Percentiles rank a stretch among this genome's conserved stretches.
Conservation (phyloP, 75 land plant species). For the Picea glauca region DNA sequence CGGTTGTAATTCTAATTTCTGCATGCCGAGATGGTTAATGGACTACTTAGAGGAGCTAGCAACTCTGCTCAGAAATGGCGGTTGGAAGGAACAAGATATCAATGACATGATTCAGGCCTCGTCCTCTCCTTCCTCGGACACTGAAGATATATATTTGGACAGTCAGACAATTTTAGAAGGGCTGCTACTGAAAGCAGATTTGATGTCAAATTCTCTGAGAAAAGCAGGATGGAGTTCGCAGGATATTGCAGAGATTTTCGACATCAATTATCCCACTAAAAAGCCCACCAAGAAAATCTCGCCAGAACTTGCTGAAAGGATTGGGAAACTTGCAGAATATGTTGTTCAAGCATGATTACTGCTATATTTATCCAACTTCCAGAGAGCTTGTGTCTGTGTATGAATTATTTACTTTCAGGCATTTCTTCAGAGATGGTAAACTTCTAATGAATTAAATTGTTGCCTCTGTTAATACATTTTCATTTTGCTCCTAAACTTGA, state of each 20-base stretch:
- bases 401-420: background rate
- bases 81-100: slow-evolving; percentile 80
- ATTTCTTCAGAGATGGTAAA: too few relatives aligned
- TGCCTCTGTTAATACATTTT: too few relatives aligned
- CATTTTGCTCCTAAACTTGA: too few relatives aligned
- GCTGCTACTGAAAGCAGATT: slow-evolving; percentile 45
- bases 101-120: slow-evolving; percentile 52
- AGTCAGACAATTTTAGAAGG: slow-evolving; percentile 56
- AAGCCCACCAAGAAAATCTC: slow-evolving; percentile 16
- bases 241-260: slow-evolving; percentile 77
- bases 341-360: background rate
- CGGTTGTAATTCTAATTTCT: too few relatives aligned
- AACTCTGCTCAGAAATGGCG: slow-evolving; percentile 53
- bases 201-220: slow-evolving; percentile 57
- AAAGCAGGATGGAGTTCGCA: slow-evolving; percentile 84
- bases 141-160: slow-evolving; percentile 32
- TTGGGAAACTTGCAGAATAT: slow-evolving; percentile 25
- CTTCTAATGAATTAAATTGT: too few relatives aligned
- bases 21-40: slow-evolving; percentile 55
- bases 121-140: slow-evolving; percentile 20
- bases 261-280: slow-evolving; percentile 37
- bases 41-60: slow-evolving; percentile 62
- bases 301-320: slow-evolving; percentile 17
- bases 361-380: too few relatives aligned
- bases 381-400: slow-evolving; percentile 9